phyloP scores from a whole-genome alignment of 192 early-diverging fungal genomes.

The Geranomyces variabilis region DNA sequence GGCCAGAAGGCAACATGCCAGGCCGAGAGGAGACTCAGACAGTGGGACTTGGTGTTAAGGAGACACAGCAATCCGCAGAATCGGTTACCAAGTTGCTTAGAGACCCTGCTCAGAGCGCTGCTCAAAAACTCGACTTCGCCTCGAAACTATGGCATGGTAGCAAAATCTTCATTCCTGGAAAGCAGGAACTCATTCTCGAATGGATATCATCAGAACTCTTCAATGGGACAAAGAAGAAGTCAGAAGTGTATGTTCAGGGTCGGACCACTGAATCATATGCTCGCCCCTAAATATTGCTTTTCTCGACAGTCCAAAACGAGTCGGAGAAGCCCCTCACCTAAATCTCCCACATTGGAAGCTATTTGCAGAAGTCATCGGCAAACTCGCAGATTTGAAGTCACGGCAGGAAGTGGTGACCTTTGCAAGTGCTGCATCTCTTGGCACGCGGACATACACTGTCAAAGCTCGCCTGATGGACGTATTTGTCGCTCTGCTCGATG shows the following conservation, averaged over 20 bases:
- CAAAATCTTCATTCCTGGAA: slow-evolving; percentile 28
- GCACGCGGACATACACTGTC: not conserved
- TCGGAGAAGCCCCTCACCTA: not conserved
- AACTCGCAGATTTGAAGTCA: not conserved
- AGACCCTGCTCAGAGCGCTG: not conserved
- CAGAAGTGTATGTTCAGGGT: too few relatives aligned
- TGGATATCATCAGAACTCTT: slow-evolving; percentile 28
- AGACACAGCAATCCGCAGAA: slow-evolving; percentile 15
- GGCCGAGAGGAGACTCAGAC: too few relatives aligned
- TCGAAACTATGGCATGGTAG: slow-evolving; percentile 6
- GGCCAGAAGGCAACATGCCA: too few relatives aligned
- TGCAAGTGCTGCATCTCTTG: not conserved
- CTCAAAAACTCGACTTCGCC: slow-evolving; percentile 24
- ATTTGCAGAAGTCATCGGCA: not conserved
- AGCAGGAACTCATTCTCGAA: slow-evolving; percentile 29
- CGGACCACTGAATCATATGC: too few relatives aligned
- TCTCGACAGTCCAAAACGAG: too few relatives aligned
- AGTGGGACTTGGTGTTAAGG: too few relatives aligned
- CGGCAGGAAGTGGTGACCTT: not conserved
- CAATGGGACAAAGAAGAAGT: slow-evolving; percentile 7
- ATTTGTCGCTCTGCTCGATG: slow-evolving; percentile 4
- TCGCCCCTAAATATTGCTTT: too few relatives aligned
- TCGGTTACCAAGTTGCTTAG: slow-evolving; percentile 30
- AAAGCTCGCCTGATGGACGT: slow-evolving; percentile 20
- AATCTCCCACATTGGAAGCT: not conserved